Base-by-base conservation (phyloP, 2,329 filamentous ascomycete species). In the Trichophyton simii region DNA sequence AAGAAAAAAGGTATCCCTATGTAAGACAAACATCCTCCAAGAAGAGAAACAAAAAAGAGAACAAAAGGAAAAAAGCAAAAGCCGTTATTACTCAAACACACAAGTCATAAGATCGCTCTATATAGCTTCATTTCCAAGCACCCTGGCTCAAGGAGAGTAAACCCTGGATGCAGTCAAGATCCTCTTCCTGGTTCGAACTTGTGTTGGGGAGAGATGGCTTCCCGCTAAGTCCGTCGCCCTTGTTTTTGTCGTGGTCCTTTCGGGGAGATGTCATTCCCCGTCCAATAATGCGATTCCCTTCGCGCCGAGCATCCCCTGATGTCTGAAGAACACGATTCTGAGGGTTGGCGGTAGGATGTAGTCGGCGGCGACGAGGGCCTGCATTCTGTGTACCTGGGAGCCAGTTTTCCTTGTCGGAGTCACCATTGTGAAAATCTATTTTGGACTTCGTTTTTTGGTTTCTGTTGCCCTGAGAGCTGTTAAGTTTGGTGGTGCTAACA, bases 321-420 rank as follows among this genome's bases (percentile, higher is more conserved):
- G 58, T 50, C 20, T 57, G 58, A 50, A 61, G 59, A 36, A 57
- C 50, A 15, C 60, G 58, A 20, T 46, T 44, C 9, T 50, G 59
- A n/a, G 59, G 3, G 7, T 36, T 25, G 11, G 71, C 22, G 68
- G 67, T 9, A 65, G 64, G 54, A 68, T 65, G 31, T 25, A 67
- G 64, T 20, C 66, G 67, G 3, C 70, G 69, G 41, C 72, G 72
- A 60, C 72, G 73, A 46, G 70, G 82, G 42, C 71, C 69, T 9
- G 74, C 70, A 18, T 68, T 65, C 41, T 73, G 72, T 22, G 77
- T 79, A 3, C 78, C 78, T 1, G 82, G 82, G 46, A 81, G 74
- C 83, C 90, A 95, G 70, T 97, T 97, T 76, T 97, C 92, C 76
- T 97, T 97, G 72, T 97, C 92, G 0, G 90, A 96, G 68, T 96